phyloP scores from a whole-genome alignment of 1,284 basidiomycete species.

The Phaffia rhodozyma region DNA sequence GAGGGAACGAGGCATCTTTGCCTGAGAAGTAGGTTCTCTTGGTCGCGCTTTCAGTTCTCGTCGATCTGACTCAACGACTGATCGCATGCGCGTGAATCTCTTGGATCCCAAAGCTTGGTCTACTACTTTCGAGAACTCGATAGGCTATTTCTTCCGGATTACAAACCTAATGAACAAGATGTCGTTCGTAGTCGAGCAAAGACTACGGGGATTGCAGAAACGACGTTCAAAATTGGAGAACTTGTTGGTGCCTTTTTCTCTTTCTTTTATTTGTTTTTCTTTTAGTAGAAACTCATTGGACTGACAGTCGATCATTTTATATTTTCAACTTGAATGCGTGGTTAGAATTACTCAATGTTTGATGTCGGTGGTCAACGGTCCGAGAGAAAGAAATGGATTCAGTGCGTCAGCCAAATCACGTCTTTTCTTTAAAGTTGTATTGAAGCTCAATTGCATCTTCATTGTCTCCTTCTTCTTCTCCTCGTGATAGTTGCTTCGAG shows the following conservation, averaged over 20 bases:
- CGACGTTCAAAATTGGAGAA: constrained; percentile 50
- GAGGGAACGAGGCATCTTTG: constrained; percentile 73
- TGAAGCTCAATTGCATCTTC: neutral
- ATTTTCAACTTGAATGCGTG: constrained; percentile 48
- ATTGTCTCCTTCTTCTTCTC: too few relatives aligned
- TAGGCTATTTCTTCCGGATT: constrained; percentile 60
- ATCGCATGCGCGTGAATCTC: constrained; percentile 12
- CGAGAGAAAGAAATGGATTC: constrained; percentile 89
- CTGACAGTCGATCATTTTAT: neutral
- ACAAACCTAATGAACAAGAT: constrained; percentile 58
- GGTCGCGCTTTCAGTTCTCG: neutral
- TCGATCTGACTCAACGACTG: constrained; percentile 11
- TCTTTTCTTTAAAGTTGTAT: constrained; percentile 11
- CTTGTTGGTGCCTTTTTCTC: constrained; percentile 13
- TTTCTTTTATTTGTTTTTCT: constrained; percentile 11
- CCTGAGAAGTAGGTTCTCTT: constrained; percentile 63
- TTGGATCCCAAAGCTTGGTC: constrained; percentile 39
- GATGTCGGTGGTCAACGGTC: constrained; percentile 92
- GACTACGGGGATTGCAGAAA: constrained; percentile 91
- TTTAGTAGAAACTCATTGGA: neutral
- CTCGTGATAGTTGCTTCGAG: constrained; percentile 53
- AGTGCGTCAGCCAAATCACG: constrained; percentile 38
- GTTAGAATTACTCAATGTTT: constrained; percentile 49
- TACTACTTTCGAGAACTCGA: constrained; percentile 43
- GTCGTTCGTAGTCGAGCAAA: constrained; percentile 75